Percentiles rank a stretch among this genome's conserved stretches.
Conservation (phyloP, 2,329 filamentous ascomycete species). For the Malbranchea cinnamomea region DNA sequence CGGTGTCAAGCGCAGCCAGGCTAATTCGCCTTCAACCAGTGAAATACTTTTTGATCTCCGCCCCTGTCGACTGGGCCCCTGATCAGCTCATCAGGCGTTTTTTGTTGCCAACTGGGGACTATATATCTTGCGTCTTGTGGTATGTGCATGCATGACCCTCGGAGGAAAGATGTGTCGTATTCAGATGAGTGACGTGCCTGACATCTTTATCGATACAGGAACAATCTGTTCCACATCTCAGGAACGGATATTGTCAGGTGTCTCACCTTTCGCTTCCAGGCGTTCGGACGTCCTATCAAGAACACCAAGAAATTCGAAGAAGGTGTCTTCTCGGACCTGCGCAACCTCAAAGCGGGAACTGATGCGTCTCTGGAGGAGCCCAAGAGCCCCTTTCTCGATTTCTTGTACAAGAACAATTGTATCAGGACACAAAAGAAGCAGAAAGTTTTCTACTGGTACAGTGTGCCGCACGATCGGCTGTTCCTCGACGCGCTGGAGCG, state of each 20-base stretch:
- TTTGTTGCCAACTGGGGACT: conserved; percentile 90
- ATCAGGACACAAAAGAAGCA: conserved; percentile 99
- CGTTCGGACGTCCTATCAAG: conserved; percentile 94
- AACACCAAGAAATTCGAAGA: conserved; percentile 99
- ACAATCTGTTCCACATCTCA: conserved; percentile 98
- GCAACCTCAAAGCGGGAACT: conserved; percentile 95
- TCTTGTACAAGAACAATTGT: conserved; percentile 99
- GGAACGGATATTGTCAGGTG: conserved; percentile 98
- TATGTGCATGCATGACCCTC: conserved; percentile 24
- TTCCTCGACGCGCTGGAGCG: conserved; percentile 96
- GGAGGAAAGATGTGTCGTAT: conserved; percentile 4
- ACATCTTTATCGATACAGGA: conserved; percentile 40
- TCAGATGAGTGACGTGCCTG: neutral
- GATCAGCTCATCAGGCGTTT: conserved; percentile 96
- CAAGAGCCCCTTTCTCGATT: conserved; percentile 96
- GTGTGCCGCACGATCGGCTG: conserved; percentile 89
- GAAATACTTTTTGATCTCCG: conserved; percentile 99
- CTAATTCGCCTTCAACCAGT: conserved; percentile 38
- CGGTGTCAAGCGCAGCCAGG: neutral
- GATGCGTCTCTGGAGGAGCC: conserved; percentile 97
- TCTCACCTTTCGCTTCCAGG: conserved; percentile 94
- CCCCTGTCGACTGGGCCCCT: conserved; percentile 90
- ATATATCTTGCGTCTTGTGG: conserved; percentile 96
- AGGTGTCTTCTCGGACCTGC: conserved; percentile 95
- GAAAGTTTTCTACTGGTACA: conserved; percentile 99